Percentiles rank a stretch among this genome's conserved stretches.
Conservation (phyloP, 2,329 filamentous ascomycete genomes). For the Diaporthe sp. region DNA sequence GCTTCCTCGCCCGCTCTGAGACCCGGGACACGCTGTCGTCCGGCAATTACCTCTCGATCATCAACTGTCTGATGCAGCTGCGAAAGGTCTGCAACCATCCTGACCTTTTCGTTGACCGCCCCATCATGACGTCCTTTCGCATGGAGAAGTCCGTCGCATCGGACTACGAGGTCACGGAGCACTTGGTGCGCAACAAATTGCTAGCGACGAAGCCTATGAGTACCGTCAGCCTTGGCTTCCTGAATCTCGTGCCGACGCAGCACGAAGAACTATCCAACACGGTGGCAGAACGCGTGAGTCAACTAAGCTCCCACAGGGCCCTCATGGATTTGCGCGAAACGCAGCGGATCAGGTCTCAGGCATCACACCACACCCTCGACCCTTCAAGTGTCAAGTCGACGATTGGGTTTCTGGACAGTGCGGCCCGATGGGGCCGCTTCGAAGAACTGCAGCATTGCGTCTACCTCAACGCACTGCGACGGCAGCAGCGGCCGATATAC, state of each 20-base stretch:
- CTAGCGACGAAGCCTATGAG: constrained; percentile 73
- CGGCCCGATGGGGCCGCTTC: constrained; percentile 76
- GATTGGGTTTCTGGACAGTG: constrained; percentile 79
- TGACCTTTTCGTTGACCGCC: constrained; percentile 94
- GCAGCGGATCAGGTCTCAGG: constrained; percentile 74
- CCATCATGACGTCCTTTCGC: constrained; percentile 96
- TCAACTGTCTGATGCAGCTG: constrained; percentile 97
- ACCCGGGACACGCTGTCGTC: constrained; percentile 90
- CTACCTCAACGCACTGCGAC: constrained; percentile 84
- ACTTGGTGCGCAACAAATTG: constrained; percentile 76
- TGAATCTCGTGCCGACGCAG: constrained; percentile 82
- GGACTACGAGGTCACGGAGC: constrained; percentile 80
- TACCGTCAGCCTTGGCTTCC: constrained; percentile 78
- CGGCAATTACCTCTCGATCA: constrained; percentile 97
- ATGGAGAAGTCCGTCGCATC: constrained; percentile 85
- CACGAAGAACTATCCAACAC: constrained; percentile 75
- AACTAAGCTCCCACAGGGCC: constrained; percentile 77
- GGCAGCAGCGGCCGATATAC: constrained; percentile 85
- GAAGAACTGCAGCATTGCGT: constrained; percentile 86
- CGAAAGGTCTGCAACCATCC: constrained; percentile 99
- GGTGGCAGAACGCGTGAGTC: constrained; percentile 68
- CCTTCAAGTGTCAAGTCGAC: constrained; percentile 78
- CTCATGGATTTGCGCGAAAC: constrained; percentile 80
- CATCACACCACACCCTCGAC: constrained; percentile 69
- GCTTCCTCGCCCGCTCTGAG: constrained; percentile 91